Evolutionary conservation across 1,139 yeast genomes (phyloP).

Genomic region (Magnusiomyces ingens): DNA sequence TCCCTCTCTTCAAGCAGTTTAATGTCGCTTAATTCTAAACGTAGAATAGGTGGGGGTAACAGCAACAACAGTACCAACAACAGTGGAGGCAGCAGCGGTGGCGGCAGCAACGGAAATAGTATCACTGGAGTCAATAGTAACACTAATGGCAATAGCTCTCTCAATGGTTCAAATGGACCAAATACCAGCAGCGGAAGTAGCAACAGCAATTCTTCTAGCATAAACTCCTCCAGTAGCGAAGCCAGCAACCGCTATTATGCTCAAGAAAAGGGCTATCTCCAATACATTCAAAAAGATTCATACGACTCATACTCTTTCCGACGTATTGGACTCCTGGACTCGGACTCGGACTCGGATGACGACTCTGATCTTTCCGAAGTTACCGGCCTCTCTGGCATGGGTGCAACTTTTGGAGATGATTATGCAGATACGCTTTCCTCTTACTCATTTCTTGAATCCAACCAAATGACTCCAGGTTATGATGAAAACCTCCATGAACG

Average conservation of each 20-base stretch:
- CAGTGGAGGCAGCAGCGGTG: too few species aligned
- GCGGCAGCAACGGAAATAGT: too few species aligned
- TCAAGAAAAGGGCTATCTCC: constrained; percentile 65
- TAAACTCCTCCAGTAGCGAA: constrained; percentile 1
- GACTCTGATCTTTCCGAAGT: constrained; percentile 23
- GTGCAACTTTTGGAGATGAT: constrained; percentile 33
- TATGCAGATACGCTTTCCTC: constrained; percentile 28
- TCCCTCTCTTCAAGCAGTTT: background rate
- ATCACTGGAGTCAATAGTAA: too few species aligned
- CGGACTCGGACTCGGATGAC: constrained; percentile 24
- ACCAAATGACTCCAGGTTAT: constrained; percentile 16
- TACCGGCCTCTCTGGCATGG: constrained; percentile 30
- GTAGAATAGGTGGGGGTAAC: constrained; percentile 3
- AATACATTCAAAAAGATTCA: constrained; percentile 55
- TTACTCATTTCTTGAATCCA: constrained; percentile 19
- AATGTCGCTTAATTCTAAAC: constrained; percentile 3
- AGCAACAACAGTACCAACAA: background rate
- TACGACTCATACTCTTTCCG: constrained; percentile 49
- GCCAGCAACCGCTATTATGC: constrained; percentile 32
- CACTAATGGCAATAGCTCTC: too few species aligned
- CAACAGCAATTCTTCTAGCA: background rate
- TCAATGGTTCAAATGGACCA: too few species aligned
- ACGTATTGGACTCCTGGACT: constrained; percentile 21
- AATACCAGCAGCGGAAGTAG: too few species aligned
- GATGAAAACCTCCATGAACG: constrained; percentile 64